Percentiles rank a stretch among this genome's conserved stretches.
phyloP scores from a whole-genome alignment of 345 rosid species.

The Bruguiera parviflora region DNA sequence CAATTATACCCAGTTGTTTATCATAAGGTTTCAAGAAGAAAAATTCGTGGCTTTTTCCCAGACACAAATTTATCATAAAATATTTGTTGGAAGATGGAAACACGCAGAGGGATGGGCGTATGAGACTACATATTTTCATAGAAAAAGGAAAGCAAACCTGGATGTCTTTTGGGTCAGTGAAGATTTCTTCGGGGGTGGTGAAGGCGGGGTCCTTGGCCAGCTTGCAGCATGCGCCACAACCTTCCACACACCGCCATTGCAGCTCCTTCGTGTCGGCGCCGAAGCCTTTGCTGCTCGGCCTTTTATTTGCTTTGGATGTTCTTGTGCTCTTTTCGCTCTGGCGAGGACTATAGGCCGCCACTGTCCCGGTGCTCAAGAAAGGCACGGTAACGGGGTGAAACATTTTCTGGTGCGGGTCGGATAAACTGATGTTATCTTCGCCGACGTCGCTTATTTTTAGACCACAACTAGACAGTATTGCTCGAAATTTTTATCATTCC shows the following conservation, averaged over 20 bases:
- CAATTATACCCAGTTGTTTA: no score
- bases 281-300: slow-evolving; percentile 32
- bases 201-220: slow-evolving; percentile 74
- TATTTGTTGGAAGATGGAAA: background rate
- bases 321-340: slow-evolving; percentile 13
- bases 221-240: slow-evolving; percentile 91
- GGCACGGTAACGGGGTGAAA: slow-evolving; percentile 11
- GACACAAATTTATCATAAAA: no score
- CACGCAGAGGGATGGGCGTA: background rate
- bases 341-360: slow-evolving; percentile 27
- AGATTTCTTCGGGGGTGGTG: slow-evolving; percentile 73
- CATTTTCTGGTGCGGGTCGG: background rate
- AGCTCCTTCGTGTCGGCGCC: slow-evolving; percentile 40
- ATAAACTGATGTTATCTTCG: background rate
- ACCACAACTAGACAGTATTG: no score
- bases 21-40: no score
- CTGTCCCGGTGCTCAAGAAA: slow-evolving; percentile 1
- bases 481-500: no score
- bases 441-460: no score
- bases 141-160: slow-evolving; percentile 37
- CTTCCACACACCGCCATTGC: slow-evolving; percentile 64
- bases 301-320: slow-evolving; percentile 11
- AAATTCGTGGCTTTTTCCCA: no score
- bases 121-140: slow-evolving; percentile 34
- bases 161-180: slow-evolving; percentile 48